phyloP scores from a whole-genome alignment of 139 green algal genomes.

The Gonium pectorale region DNA sequence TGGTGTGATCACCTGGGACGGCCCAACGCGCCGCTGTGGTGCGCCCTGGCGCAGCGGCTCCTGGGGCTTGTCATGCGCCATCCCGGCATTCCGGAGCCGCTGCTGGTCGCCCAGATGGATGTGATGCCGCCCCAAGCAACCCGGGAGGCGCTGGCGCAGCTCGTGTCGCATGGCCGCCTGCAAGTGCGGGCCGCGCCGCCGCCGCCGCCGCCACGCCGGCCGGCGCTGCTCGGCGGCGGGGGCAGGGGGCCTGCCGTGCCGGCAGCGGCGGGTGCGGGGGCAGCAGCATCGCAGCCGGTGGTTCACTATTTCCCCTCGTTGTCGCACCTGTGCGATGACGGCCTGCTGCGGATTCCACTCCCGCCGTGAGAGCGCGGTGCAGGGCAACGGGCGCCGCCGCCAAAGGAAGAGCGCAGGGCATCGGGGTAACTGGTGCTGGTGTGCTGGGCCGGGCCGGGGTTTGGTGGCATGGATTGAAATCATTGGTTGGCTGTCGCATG shows the following conservation, averaged over 20 bases:
- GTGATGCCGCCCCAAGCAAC: conserved; percentile 12
- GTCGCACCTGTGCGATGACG: no score
- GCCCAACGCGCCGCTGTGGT: conserved; percentile 17
- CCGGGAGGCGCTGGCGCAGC: conserved; percentile 6
- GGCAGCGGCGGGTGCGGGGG: not conserved
- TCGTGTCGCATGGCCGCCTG: not conserved
- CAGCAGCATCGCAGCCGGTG: not conserved
- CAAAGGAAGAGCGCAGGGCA: no score
- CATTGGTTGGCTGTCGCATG: no score
- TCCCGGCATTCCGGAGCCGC: conserved; percentile 21
- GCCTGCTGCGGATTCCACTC: no score
- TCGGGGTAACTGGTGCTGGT: no score
- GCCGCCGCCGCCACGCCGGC: not conserved
- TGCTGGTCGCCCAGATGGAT: not conserved
- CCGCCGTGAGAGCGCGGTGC: no score
- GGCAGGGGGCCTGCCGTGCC: not conserved
- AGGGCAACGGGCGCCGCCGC: no score
- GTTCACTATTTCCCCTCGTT: conserved; percentile 29
- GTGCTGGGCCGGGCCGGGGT: no score
- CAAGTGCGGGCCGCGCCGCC: not conserved
- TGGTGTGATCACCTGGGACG: conserved; percentile 36
- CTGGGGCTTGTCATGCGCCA: conserved; percentile 28
- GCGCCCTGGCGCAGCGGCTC: conserved; percentile 9
- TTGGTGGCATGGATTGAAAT: no score
- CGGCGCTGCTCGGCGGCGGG: conserved; percentile 11